A percentile compares a stretch with the other conserved stretches of the same genome.
These are phyloP conservation scores for Ophiosphaerella herpotricha DNA, from an alignment of 2,329 filamentous ascomycete genomes.

Conservation along the genomic window DNA sequence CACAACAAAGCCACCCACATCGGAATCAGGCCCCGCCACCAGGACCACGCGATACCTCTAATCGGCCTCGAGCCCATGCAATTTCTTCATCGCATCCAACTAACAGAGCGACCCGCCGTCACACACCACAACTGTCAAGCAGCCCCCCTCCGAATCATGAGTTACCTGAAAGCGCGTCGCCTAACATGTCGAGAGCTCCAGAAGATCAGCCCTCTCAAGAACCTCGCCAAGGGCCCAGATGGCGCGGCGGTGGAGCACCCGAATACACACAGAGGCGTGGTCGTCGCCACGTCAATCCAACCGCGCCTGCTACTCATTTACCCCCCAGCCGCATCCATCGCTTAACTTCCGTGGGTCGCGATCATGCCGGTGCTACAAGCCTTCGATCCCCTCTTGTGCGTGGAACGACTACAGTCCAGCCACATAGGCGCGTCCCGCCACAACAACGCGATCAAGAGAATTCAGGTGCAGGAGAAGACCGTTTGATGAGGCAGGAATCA, in stretches of 20 bases:
- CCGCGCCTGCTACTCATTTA: neutral
- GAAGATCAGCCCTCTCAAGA: slow-evolving; percentile 7
- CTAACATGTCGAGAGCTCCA: neutral
- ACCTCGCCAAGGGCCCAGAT: slow-evolving; percentile 9
- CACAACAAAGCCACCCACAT: slow-evolving; percentile 2
- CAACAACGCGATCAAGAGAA: slow-evolving; percentile 43
- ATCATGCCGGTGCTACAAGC: slow-evolving; percentile 16
- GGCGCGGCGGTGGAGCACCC: neutral
- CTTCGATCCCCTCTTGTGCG: slow-evolving; percentile 10
- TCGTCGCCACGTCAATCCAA: neutral
- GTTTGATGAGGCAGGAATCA: slow-evolving; percentile 34
- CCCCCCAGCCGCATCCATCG: neutral
- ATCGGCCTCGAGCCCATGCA: slow-evolving; percentile 8
- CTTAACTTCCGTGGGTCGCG: slow-evolving; percentile 4
- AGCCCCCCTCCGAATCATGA: slow-evolving; percentile 6
- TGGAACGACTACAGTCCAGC: slow-evolving; percentile 5
- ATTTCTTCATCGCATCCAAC: neutral
- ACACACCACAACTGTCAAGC: slow-evolving; percentile 8
- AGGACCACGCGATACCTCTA: slow-evolving; percentile 16
- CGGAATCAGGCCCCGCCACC: slow-evolving; percentile 16
- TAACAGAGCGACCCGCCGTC: neutral
- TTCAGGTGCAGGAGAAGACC: slow-evolving; percentile 29
- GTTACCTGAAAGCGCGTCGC: neutral
- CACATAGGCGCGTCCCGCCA: slow-evolving; percentile 17
- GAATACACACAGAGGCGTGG: slow-evolving; percentile 1